Evolutionary conservation across 306 rosid species (phyloP).

Genomic region (Casuarina glauca): DNA sequence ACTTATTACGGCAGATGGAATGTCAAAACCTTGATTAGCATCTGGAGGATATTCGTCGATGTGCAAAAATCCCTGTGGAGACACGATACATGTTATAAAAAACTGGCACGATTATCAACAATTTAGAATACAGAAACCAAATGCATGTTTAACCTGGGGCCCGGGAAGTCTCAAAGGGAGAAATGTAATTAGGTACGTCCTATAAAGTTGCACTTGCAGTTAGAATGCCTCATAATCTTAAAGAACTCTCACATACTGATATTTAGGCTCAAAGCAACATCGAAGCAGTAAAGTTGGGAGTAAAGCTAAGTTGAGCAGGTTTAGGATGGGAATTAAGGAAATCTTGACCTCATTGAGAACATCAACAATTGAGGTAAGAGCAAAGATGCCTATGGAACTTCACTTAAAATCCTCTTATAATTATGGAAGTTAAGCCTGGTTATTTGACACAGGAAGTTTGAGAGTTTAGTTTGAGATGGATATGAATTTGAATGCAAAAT

Average conservation of each 20-base stretch:
- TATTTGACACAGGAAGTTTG: background rate
- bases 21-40: conserved; percentile 95
- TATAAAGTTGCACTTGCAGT: conserved; percentile 7
- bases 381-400: background rate
- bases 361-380: background rate
- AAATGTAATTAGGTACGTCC: conserved; percentile 16
- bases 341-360: background rate
- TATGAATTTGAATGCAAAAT: background rate
- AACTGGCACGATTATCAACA: conserved; percentile 15
- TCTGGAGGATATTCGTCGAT: conserved; percentile 96
- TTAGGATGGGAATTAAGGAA: background rate
- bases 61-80: conserved; percentile 81
- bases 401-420: background rate
- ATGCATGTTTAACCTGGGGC: conserved; percentile 20
- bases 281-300: background rate
- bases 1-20: conserved; percentile 91
- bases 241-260: background rate
- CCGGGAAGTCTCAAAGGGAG: conserved; percentile 1
- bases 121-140: conserved; percentile 16
- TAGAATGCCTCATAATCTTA: background rate
- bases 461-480: background rate
- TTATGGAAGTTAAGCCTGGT: background rate
- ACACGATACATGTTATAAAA: conserved; percentile 24
- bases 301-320: background rate
- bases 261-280: background rate